Evolutionary conservation across 805 yeast genomes (phyloP).

Genomic region (Ogataea methanolica): DNA sequence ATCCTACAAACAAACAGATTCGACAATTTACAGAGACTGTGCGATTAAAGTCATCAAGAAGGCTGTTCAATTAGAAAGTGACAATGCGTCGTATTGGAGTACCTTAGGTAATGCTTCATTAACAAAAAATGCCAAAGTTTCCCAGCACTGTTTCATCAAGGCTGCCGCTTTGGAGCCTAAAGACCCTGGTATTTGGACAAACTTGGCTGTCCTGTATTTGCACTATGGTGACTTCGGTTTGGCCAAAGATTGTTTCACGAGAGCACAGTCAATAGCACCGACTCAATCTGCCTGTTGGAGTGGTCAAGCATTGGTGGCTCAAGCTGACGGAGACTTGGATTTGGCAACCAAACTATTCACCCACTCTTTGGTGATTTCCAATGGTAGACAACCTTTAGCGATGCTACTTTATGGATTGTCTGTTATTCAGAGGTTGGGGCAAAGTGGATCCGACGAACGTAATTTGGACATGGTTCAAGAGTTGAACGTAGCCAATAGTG

Average conservation of each 20-base stretch:
- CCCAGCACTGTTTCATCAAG: slow-evolving; percentile 92
- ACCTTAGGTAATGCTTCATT: slow-evolving; percentile 76
- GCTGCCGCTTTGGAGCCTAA: slow-evolving; percentile 67
- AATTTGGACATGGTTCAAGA: slow-evolving; percentile 61
- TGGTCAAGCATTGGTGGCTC: slow-evolving; percentile 69
- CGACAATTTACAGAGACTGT: slow-evolving; percentile 34
- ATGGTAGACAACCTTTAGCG: slow-evolving; percentile 65
- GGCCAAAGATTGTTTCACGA: slow-evolving; percentile 65
- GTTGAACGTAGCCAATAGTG: slow-evolving; percentile 58
- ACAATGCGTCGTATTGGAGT: slow-evolving; percentile 72
- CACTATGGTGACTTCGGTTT: slow-evolving; percentile 62
- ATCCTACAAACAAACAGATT: slow-evolving; percentile 32
- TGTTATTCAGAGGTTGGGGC: slow-evolving; percentile 43
- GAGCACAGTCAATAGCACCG: slow-evolving; percentile 82
- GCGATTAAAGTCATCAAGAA: slow-evolving; percentile 57
- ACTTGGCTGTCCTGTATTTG: slow-evolving; percentile 74
- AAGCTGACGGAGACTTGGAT: slow-evolving; percentile 42
- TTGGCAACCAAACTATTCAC: slow-evolving; percentile 59
- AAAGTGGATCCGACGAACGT: slow-evolving; percentile 38
- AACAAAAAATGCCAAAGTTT: slow-evolving; percentile 56
- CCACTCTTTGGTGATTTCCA: slow-evolving; percentile 75
- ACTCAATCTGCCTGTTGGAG: slow-evolving; percentile 74
- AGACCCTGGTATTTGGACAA: slow-evolving; percentile 71
- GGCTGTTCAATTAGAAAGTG: slow-evolving; percentile 68
- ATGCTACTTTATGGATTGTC: slow-evolving; percentile 68